Evolutionary conservation across 2,329 filamentous ascomycete species (phyloP), one percentile per base, ranked within the genome.

Genomic region (Fusarium xyrophilum): DNA sequence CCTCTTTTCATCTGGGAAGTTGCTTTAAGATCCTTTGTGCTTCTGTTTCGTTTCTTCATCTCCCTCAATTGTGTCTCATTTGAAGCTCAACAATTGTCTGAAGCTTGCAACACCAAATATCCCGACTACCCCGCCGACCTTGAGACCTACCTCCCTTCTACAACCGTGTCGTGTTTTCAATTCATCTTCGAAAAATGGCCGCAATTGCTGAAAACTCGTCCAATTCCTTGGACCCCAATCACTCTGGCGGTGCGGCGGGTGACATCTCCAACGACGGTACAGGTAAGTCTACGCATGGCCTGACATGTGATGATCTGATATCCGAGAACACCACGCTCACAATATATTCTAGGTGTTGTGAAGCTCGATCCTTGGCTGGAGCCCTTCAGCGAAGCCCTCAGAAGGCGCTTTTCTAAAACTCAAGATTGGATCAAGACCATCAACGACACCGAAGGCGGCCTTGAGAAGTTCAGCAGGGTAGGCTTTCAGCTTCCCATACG

Each of bases 391-490:
- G 92, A 91, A 57, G 83, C 89, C 33, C 84, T 99, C 68, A 90
- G 88, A 78, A 86, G 88, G 64, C 89, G 96, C 76, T 97, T 90
- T 79, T 81, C 86, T 60, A 93, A 92, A 76, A 89, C 94, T 14
- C 89, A 96, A 73, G 83, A 91, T 61, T 98, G 95, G 96, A 92
- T 97, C 75, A 88, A 91, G 77, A 90, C 82, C 30, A 92, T 99
- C 76, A 83, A 97, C 67, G 86, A 93, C 36, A 88, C 86, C 2
- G 96, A 99, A 79, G 96, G 96, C 51, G 93, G 96, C 19, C 78
- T 99, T 43, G 93, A 97, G 64, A 93, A 95, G 78, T 99, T 98
- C 82, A 95, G 92, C 74, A 91, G 86, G 81, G 93, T 92, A 78
- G 64, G 84, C n/a, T 43, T 38, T 19, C 35, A 36, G 35, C 25